A percentile compares a stretch with the other conserved stretches of the same genome.
These are phyloP conservation scores for Rutstroemia sp. DNA, from an alignment of 2,329 filamentous ascomycete genomes.

Conservation along the genomic window DNA sequence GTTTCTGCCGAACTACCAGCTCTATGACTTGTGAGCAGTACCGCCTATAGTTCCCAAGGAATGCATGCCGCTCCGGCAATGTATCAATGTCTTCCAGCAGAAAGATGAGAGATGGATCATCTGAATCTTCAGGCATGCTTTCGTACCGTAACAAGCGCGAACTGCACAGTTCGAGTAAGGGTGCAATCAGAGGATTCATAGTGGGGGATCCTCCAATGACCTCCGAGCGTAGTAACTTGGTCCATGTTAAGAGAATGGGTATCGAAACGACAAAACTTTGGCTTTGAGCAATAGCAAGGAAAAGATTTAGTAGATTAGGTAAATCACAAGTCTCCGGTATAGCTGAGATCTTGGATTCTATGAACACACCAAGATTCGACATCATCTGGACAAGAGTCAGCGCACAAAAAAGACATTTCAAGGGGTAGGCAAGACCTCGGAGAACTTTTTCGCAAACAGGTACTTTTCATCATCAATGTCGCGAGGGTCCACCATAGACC, in stretches of 20 bases:
- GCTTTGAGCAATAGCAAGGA: conserved; percentile 72
- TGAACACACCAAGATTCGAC: conserved; percentile 74
- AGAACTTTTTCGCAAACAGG: conserved; percentile 84
- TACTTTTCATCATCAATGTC: conserved; percentile 91
- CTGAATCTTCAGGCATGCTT: conserved; percentile 70
- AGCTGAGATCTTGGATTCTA: conserved; percentile 67
- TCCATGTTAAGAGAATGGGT: conserved; percentile 85
- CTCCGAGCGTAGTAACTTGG: conserved; percentile 66
- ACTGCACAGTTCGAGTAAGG: conserved; percentile 76
- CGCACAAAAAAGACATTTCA: neutral
- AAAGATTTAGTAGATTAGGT: conserved; percentile 68
- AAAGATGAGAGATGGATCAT: conserved; percentile 73
- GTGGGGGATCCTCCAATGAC: conserved; percentile 59
- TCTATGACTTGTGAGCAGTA: conserved; percentile 88
- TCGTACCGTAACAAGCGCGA: conserved; percentile 83
- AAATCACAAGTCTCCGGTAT: conserved; percentile 61
- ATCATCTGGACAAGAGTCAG: conserved; percentile 52
- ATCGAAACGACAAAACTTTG: conserved; percentile 90
- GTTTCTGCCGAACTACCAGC: conserved; percentile 71
- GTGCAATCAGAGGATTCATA: conserved; percentile 57
- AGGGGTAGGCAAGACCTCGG: conserved; percentile 55
- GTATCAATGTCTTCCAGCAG: conserved; percentile 93
- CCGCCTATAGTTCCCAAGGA: conserved; percentile 88
- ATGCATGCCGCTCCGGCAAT: conserved; percentile 85
- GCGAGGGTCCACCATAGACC: conserved; percentile 70